Base-by-base conservation (phyloP, 129 eudicot genomes). In the Flaveria bidentis region DNA sequence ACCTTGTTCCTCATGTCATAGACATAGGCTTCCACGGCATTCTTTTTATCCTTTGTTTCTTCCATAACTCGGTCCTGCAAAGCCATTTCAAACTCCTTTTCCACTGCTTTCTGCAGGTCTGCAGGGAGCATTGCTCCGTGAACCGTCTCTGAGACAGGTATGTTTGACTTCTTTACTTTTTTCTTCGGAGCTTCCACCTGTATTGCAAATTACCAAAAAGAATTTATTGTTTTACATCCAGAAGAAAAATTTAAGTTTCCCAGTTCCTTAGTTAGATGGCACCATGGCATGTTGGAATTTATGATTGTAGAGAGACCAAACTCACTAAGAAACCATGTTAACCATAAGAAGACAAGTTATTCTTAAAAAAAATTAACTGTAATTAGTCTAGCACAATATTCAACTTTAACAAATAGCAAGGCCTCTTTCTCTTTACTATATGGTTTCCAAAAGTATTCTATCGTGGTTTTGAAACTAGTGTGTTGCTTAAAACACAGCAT, bases 1-100 rank as follows among this genome's bases (percentile, higher is more conserved):
- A 88, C 98, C 93, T 94, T 94, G 79, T 91, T 94, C 78, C 98
- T 82, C 98, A 89, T 94, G 69, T 94, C 98, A 77, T 91, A 91
- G 30, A 94, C 98, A 83, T 94, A 94, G 52, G 98, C 79, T 84
- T 94, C 97, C 6, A 94, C 97, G 28, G 97, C 96, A 83, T 94
- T 94, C 86, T 94, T 94, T 71, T 84, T 87, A 81, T 94, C 98
- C 73, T 94, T 94, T 45, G 98, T 94, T 63, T 94, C 98, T 83
- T 94, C 98, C 98, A 94, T 94, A 49, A 91, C 88, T 6, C 98
- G 87, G 51, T 94, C 98, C 80, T 91, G 98, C 82, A 94, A 77
- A 5, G 98, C 98, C 98, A 94, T 91, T 83, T 94, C 98, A 84
- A 87, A 89, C 53, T 94, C 98, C 73, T 91, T 89, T 64, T 94